Evolutionary conservation across 768 basidiomycete genomes (phyloP).

Genomic region (Xerocomus brunneocitrinus): DNA sequence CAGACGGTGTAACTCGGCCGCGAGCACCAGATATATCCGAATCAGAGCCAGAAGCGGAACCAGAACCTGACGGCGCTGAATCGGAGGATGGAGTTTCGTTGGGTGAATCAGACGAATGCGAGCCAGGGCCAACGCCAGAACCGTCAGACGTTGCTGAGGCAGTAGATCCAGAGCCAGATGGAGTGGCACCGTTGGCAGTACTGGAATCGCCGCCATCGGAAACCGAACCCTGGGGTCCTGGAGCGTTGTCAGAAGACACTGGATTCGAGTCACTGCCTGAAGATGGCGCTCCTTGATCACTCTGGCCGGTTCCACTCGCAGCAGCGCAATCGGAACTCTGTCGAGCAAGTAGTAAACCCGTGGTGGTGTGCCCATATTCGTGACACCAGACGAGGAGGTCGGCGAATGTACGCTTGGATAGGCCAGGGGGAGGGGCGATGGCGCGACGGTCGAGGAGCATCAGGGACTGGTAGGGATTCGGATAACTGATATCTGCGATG

Average conservation of each 20-base stretch:
- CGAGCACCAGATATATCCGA: too few relatives aligned
- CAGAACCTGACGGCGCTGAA: too few relatives aligned
- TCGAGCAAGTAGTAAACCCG: conserved; percentile 20
- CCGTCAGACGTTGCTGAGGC: background rate
- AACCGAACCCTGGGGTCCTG: too few relatives aligned
- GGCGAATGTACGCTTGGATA: conserved; percentile 19
- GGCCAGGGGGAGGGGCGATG: conserved; percentile 19
- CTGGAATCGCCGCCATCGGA: background rate
- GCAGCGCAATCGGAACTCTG: conserved; percentile 18
- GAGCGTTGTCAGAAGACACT: background rate
- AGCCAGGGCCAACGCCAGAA: background rate
- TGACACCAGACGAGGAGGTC: conserved; percentile 30
- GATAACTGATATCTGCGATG: conserved; percentile 26
- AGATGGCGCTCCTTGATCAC: background rate
- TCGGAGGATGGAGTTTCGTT: too few relatives aligned
- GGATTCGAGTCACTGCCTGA: background rate
- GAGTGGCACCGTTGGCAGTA: background rate
- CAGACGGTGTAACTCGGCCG: background rate
- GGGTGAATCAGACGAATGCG: too few relatives aligned
- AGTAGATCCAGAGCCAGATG: background rate
- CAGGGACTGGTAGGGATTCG: conserved; percentile 20
- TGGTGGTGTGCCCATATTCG: conserved; percentile 8
- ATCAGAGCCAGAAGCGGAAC: background rate
- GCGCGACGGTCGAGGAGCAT: conserved; percentile 20
- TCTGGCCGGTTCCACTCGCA: background rate